Base-by-base conservation (phyloP, 352 stramenopile genomes). In the Blastocystis sp. region DNA sequence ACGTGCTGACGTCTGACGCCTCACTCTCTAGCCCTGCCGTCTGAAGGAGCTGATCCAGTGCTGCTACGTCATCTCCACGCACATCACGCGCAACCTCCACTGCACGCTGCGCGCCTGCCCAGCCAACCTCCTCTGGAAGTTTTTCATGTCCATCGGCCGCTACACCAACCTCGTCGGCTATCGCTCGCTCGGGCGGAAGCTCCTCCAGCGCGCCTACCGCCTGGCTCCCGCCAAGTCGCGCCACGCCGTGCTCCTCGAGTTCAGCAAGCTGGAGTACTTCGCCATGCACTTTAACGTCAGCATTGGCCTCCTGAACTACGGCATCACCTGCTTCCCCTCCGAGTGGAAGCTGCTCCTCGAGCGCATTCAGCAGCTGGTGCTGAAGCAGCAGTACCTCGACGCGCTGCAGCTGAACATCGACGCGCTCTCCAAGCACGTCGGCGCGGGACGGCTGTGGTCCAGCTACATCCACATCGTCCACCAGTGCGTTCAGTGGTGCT, bases 331-430 rank as follows among this genome's bases (percentile, higher is more conserved):
- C 24, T 92, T 92, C 90, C 91, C 91, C 3, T 91, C 90, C 62
- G 93, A 95, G 88, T 95, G 93, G 93, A 95, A 95, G 80, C 91
- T 96, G 41, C 96, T 94, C 91, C 91, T 96, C 16, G 93, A 96
- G 88, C 93, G 92, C 77, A 93, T 96, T 3, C 91, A 95, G 78
- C 91, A 96, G 24, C 93, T 96, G 90, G 92, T 93, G 41, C 92
- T 94, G 66, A 92, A 92, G 81, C 92, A 91, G 60, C 91, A 93
- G 55, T 82, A 90, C 31, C 66, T 90, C 33, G 80, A 92, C 63
- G 94, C 94, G 10, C 90, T 94, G 55, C 66, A 91, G 55, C 88
- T 94, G 77, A 93, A 92, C 9, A 88, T 92, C 60, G 88, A 93
- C 76, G 94, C 93, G 10, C 90, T 96, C 26, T 91, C 92, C 45